These are phyloP conservation scores for Fraxinus paxiana DNA, from an alignment of 305 asterid genomes.

Conservation along the genomic window DNA sequence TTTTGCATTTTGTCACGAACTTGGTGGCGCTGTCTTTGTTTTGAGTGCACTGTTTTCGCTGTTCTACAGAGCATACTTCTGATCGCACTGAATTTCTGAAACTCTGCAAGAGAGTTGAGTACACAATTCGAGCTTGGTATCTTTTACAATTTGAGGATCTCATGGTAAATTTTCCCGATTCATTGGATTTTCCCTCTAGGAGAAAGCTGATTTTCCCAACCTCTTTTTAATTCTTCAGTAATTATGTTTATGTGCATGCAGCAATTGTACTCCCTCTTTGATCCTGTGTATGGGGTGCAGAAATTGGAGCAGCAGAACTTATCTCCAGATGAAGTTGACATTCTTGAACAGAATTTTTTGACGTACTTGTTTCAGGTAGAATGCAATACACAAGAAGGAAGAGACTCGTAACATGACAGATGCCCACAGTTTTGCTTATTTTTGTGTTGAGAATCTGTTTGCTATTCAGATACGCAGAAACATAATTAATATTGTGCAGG, in stretches of 20 bases:
- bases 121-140: slow-evolving; percentile 97
- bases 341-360: slow-evolving; percentile 87
- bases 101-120: slow-evolving; percentile 95
- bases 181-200: background rate
- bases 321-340: slow-evolving; percentile 62
- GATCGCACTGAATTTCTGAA: slow-evolving; percentile 90
- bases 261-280: slow-evolving; percentile 96
- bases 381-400: background rate
- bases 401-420: background rate
- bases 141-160: slow-evolving; percentile 96
- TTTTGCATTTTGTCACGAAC: background rate
- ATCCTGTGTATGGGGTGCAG: slow-evolving; percentile 76
- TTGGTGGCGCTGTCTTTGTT: background rate
- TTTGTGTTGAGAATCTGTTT: background rate
- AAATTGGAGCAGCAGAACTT: slow-evolving; percentile 88
- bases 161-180: slow-evolving; percentile 48
- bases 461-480: background rate
- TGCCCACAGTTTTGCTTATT: background rate
- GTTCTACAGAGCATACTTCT: slow-evolving; percentile 63
- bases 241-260: slow-evolving; percentile 34
- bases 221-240: background rate
- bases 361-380: slow-evolving; percentile 76
- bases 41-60: background rate
- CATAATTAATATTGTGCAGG: slow-evolving; percentile 38
- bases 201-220: background rate